A percentile compares a stretch with the other conserved stretches of the same genome.
phyloP scores from a whole-genome alignment of 2,329 filamentous ascomycete genomes.

The Coccinonectria pachysandricola region DNA sequence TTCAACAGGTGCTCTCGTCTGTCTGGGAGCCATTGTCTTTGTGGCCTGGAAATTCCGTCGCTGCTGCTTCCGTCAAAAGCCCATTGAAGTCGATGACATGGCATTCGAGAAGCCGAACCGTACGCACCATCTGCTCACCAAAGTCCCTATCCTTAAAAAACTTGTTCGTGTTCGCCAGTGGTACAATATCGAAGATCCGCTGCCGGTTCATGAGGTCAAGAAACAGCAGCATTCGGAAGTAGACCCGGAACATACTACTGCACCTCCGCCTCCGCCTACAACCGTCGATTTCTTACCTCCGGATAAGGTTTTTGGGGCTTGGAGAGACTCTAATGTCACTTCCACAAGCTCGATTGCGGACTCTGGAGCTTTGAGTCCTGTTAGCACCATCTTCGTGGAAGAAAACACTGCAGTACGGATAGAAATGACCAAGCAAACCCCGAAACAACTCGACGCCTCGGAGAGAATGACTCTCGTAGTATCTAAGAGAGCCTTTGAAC shows the following conservation, averaged over 20 bases:
- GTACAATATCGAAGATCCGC: constrained; percentile 23
- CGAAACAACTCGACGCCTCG: constrained; percentile 6
- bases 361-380: constrained; percentile 10
- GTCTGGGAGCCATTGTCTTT: constrained; percentile 8
- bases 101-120: constrained; percentile 14
- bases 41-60: constrained; percentile 14
- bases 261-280: constrained; percentile 1
- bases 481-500: too few relatives aligned
- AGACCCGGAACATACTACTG: too few relatives aligned
- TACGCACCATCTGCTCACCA: constrained; percentile 17
- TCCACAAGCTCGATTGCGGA: constrained; percentile 8
- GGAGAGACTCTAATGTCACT: constrained; percentile 7
- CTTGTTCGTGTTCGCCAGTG: constrained; percentile 23
- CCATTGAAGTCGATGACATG: constrained; percentile 9
- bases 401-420: constrained; percentile 11
- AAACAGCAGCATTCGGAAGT: too few relatives aligned
- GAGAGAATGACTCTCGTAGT: too few relatives aligned
- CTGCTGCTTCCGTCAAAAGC: constrained; percentile 3
- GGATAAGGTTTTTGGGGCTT: constrained; percentile 10
- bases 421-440: constrained; percentile 11
- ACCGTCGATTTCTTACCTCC: constrained; percentile 11
- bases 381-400: constrained; percentile 15
- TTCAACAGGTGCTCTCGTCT: not conserved
- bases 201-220: constrained; percentile 14
- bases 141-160: constrained; percentile 27